Base-by-base conservation (phyloP, 139 green algal genomes). In the Tetraselmis striata region DNA sequence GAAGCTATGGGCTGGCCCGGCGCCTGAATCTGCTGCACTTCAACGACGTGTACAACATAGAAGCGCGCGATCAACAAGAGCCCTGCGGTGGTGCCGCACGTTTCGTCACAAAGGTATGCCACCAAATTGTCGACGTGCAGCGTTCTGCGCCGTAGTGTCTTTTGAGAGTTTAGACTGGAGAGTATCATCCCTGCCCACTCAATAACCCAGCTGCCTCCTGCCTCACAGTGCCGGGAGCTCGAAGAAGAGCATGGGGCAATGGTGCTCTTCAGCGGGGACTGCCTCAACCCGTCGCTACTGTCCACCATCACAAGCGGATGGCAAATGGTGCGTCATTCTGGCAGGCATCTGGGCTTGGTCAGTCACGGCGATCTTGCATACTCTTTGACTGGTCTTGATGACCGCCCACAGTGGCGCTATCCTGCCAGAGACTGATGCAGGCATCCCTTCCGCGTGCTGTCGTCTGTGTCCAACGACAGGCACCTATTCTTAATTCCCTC, bases 181-280 rank as follows among this genome's bases (percentile, higher is more conserved):
- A n/a, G n/a, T n/a, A n/a, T n/a, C n/a, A n/a, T n/a, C 45, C 45
- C 18, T 5, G 5, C 45, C 45, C 45, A 5, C 45, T 67, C 45
- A 25, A 25, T 67, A 5, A 67, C 45, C 45, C 45, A 5, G 45
- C 45, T 67, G 5, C 45, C 45, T 18, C 11, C 18, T 18, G 45
- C 45, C 45, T 18, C 45, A 18, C 45, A 67, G 45, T 67, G 45
- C 45, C 45, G 45, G 11, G 45, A 67, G 45, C 18, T 67, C 5
- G 18, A 18, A 11, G 77, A 81, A 11, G 77, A 76, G 2, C 30
- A 32, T 77, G 77, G 45, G 11, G 45, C 89, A 30, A 83, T 96
- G 59, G 89, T 96, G n/a, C 86, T 96, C 1, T 96, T 96, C 88
- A 87, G 75, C 74, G 93, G 93, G 0, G 93, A 96, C 82, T 88